Evolutionary conservation across 2,329 filamentous ascomycete genomes (phyloP).

Genomic region (Cladobotryum protrusum): DNA sequence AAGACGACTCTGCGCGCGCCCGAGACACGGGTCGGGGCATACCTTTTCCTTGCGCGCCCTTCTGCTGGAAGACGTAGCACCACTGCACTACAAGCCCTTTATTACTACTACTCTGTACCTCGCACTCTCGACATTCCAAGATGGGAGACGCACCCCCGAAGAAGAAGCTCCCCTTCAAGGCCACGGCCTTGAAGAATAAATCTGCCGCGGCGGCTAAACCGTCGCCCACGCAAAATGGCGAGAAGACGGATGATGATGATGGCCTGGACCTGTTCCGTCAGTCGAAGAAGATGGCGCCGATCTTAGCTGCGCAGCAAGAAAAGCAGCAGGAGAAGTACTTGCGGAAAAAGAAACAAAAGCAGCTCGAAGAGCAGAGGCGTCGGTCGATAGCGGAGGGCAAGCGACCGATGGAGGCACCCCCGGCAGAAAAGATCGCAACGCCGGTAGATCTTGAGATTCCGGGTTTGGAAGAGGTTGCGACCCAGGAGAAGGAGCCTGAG

Average conservation of each 20-base stretch:
- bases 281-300: slow-evolving; percentile 43
- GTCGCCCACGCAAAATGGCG: slow-evolving; percentile 9
- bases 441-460: slow-evolving; percentile 15
- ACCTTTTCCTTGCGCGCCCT: no score
- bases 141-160: slow-evolving; percentile 17
- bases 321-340: slow-evolving; percentile 22
- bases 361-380: slow-evolving; percentile 15
- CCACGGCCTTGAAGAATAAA: slow-evolving; percentile 34
- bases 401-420: slow-evolving; percentile 13
- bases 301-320: slow-evolving; percentile 36
- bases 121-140: no score
- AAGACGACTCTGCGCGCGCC: no score
- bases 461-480: not conserved
- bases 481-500: not conserved
- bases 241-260: slow-evolving; percentile 23
- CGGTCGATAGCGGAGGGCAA: slow-evolving; percentile 15
- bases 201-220: slow-evolving; percentile 21
- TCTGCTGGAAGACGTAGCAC: no score
- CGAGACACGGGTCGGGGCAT: no score
- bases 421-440: slow-evolving; percentile 15
- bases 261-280: slow-evolving; percentile 45
- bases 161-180: slow-evolving; percentile 45
- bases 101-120: no score
- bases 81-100: no score
- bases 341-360: slow-evolving; percentile 18